Base-by-base conservation (phyloP, 2,329 filamentous ascomycete species). In the Aspergillus oerlinghausenensis region DNA sequence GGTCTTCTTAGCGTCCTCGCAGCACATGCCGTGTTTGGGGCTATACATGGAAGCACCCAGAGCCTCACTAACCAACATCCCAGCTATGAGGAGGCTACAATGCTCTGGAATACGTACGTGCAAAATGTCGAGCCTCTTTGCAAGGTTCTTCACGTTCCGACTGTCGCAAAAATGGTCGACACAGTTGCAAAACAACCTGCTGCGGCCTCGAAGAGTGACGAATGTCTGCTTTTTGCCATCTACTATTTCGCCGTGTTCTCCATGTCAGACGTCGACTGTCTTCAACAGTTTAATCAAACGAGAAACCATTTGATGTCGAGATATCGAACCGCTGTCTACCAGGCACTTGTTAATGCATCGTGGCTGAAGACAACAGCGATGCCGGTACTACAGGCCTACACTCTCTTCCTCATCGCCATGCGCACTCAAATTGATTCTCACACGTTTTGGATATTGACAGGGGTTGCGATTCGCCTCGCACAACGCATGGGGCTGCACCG, bases 101-200 rank as follows among this genome's bases (percentile, higher is more conserved):
- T 81, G 51, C 79, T 93, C 4, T 93, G 89, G 89, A 87, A 91
- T 68, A 77, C 84, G 8, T 92, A 87, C 62, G 75, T 91, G 5
- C 85, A 90, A 50, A 86, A 89, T 59, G 85, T 92, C 55, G 88
- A 92, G 64, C 88, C 89, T 0, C 70, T 91, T 49, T 84, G 85
- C 62, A 92, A 92, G 68, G 66, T 86, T 49, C 84, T 90, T 25
- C 89, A 93, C 67, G 82, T 87, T 1, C 88, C 89, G 0, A 85
- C 85, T 0, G 71, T 90, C 3, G 86, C 91, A 65, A 80, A 82
- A 2, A 80, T 82, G 49, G 76, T 92, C 7, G 79, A 88, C 40
- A 82, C 88, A 56, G 86, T 86, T 2, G 82, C 81, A 9, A 35
- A 57, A 61, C 48, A 69, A 59, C 59, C 75, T 54, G 29, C 66